Base-by-base conservation (phyloP, 805 yeast species). In the Starmerella etchellsii region DNA sequence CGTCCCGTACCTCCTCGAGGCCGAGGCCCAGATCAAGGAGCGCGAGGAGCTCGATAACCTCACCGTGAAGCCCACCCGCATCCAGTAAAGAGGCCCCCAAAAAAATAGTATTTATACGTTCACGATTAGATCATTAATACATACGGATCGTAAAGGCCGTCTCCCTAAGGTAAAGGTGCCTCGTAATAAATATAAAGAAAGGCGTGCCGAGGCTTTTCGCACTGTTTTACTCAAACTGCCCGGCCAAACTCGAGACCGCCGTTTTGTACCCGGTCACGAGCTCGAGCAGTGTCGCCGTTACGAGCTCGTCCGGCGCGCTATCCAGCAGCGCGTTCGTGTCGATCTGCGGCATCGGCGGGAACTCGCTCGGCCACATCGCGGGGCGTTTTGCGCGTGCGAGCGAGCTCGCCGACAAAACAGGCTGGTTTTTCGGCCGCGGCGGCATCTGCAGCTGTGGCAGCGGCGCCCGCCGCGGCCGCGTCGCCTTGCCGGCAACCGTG, bases 11-110 rank as follows among this genome's bases (percentile, higher is more conserved):
- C 68, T 91, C 48, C 73, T 87, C 58, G 96, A 91, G 70, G 93
- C 88, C 47, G 97, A 91, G 70, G 83, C 82, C 55, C 96, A 83
- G 65, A 79, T 77, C 37, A 69, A 72, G 50, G 98, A 91, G 71
- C 84, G 79, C 67, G 77, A 71, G 48, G 91, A 79, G 59, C 76
- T 91, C 59, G 94, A 91, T 71, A 80, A 82, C 71, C 69, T 83
- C 53, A 66, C 55, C 42, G 65, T 68, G 43, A 54, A 49, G 51
- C 52, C 57, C 33, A 43, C 55, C 37, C 40, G 38, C 28, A 43
- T 28, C 30, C 31, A 24, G 16, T 30, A 30, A 30, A 16, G 25
- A 10, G 10, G 25, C 25, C 10, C 25, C 10, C 10, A 10, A 8
- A 10, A 23, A 23, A 10, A 7, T 10, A 10, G 25, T 10, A 23